These are phyloP conservation scores for Metschnikowia koreensis DNA, from an alignment of 805 yeast species.

Conservation along the genomic window DNA sequence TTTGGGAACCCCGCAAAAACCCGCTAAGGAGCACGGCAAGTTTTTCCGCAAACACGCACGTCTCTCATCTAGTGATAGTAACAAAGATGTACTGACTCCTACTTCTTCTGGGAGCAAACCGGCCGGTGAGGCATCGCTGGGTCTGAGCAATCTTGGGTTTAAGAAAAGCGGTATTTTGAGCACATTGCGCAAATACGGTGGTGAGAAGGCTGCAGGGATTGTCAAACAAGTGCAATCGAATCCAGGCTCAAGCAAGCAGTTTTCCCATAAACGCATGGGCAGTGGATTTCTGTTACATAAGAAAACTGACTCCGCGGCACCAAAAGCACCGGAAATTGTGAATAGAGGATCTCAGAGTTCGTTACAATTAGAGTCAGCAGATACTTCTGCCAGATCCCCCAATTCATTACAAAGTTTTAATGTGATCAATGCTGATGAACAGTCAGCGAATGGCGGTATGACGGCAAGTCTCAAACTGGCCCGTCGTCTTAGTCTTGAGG, in stretches of 20 bases:
- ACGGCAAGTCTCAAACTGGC: not conserved
- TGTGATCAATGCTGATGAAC: slow-evolving; percentile 2
- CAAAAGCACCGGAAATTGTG: not conserved
- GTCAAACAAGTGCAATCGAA: slow-evolving; percentile 27
- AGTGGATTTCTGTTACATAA: slow-evolving; percentile 7
- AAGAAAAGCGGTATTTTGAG: slow-evolving; percentile 38
- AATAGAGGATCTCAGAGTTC: not conserved
- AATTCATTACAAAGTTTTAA: slow-evolving; percentile 11
- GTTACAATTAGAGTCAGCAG: not conserved
- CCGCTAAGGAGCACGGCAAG: slow-evolving; percentile 31
- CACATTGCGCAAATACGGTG: slow-evolving; percentile 40
- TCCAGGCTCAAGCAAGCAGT: slow-evolving; percentile 1
- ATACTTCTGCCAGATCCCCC: slow-evolving; percentile 10
- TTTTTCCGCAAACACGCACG: slow-evolving; percentile 65
- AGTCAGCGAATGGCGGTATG: not conserved
- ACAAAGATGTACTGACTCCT: not conserved
- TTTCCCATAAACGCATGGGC: slow-evolving; percentile 10
- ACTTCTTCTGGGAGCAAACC: not conserved
- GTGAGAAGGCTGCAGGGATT: slow-evolving; percentile 38
- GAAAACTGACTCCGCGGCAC: not conserved
- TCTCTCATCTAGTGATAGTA: slow-evolving; percentile 33
- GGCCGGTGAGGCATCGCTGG: slow-evolving; percentile 9
- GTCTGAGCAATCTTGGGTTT: slow-evolving; percentile 11
- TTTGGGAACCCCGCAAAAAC: slow-evolving; percentile 23
- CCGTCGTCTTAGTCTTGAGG: not conserved